Conservation (phyloP, 495 filamentous ascomycete species). For the Xanthoparmelia taractica region DNA sequence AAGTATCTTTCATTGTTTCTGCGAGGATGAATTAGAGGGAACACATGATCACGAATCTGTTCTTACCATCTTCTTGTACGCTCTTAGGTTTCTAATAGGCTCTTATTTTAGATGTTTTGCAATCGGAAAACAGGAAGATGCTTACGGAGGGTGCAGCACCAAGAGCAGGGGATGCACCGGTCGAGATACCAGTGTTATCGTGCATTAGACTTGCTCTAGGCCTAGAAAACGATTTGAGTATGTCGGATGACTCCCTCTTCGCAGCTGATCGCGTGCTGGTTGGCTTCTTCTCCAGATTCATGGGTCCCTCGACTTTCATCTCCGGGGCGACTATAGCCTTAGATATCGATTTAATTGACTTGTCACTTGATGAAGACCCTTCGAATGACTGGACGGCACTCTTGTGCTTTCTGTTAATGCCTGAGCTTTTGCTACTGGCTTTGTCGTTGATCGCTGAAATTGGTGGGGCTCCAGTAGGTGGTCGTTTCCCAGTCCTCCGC, state of each 20-base stretch:
- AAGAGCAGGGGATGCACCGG: constrained; percentile 29
- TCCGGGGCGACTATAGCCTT: not conserved
- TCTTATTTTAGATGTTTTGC: constrained; percentile 7
- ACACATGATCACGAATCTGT: constrained; percentile 21
- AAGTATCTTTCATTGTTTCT: constrained; percentile 51
- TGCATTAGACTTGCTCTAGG: constrained; percentile 58
- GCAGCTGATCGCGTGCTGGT: constrained; percentile 35
- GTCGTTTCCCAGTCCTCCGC: constrained; percentile 38
- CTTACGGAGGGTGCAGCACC: constrained; percentile 37
- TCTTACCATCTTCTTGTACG: constrained; percentile 48
- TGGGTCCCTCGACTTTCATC: not conserved
- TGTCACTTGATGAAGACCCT: constrained; percentile 22
- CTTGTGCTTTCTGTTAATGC: not conserved
- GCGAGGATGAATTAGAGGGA: constrained; percentile 16
- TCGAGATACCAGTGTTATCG: constrained; percentile 35
- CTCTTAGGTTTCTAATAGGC: constrained; percentile 21
- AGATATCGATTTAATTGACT: constrained; percentile 17
- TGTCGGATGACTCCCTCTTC: constrained; percentile 56
- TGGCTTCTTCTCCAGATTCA: constrained; percentile 29
- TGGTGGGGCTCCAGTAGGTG: constrained; percentile 28
- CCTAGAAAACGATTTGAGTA: constrained; percentile 83
- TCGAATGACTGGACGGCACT: constrained; percentile 22
- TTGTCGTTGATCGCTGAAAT: constrained; percentile 18
- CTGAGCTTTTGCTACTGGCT: constrained; percentile 9
- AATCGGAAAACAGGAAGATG: not conserved